phyloP scores from a whole-genome alignment of 768 basidiomycete genomes.

The Suillus hirtellus region DNA sequence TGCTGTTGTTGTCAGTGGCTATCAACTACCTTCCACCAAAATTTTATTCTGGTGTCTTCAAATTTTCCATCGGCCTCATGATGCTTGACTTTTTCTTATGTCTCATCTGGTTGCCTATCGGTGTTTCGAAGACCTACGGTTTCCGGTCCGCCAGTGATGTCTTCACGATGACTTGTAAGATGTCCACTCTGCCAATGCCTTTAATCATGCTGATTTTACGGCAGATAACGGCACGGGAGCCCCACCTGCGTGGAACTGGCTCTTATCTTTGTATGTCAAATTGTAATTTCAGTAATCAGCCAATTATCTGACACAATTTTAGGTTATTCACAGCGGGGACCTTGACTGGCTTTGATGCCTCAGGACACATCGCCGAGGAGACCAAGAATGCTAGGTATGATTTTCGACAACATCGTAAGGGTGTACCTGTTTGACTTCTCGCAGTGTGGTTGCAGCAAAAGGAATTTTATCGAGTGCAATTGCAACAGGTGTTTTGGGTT shows the following conservation, averaged over 20 bases:
- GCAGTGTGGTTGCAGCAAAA: conserved; percentile 73
- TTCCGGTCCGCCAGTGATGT: conserved; percentile 83
- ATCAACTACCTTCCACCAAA: conserved; percentile 86
- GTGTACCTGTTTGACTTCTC: not conserved
- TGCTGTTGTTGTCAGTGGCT: conserved; percentile 69
- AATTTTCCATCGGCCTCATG: conserved; percentile 69
- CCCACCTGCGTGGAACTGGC: conserved; percentile 88
- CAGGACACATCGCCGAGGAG: conserved; percentile 87
- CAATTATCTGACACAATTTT: conserved; percentile 42
- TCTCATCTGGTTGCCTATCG: conserved; percentile 90
- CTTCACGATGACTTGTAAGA: conserved; percentile 77
- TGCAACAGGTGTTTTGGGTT: conserved; percentile 79
- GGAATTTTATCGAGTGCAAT: conserved; percentile 80
- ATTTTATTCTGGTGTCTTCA: conserved; percentile 76
- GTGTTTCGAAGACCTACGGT: conserved; percentile 85
- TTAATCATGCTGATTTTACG: conserved; percentile 11
- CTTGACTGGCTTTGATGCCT: conserved; percentile 88
- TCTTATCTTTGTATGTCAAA: conserved; percentile 71
- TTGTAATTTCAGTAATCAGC: not conserved
- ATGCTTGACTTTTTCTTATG: conserved; percentile 88
- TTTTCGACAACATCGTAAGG: not conserved
- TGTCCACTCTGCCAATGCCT: conserved; percentile 36
- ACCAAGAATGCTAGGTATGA: conserved; percentile 74
- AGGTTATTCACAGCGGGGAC: conserved; percentile 88
- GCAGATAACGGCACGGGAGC: conserved; percentile 89